Evolutionary conservation across 371 early-diverging fungal species (phyloP), one percentile per base, ranked within the genome.

Genomic region (Mortierella sp.): DNA sequence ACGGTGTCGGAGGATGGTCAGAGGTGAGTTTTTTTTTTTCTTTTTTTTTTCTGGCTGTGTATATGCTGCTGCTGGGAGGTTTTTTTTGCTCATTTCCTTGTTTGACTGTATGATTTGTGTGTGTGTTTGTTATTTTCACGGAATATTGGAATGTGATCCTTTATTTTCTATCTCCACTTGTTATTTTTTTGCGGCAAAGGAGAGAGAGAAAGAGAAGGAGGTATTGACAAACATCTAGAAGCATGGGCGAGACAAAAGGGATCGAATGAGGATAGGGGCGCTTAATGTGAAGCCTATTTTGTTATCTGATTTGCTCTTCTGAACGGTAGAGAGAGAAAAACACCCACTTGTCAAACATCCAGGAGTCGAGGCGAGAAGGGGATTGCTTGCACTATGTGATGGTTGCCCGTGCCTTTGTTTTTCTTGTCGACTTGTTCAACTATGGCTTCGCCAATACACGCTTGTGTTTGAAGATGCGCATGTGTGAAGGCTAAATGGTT

Each of bases 1-100:
- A 94, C 78, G 94, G 94, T 70, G 94, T 94, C 18, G 94, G 94
- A n/a, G 93, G 94, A 29, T 94, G 94, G 94, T 82, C 91, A 72
- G 90, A 92, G 74, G 92, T 88, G 65, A 82, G 80, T 79, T 71
- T 41, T 41, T 41, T 41, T 14, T 10, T 12, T 11, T 11, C 10
- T 76, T 44, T 68, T 55, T 24, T 56, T n/a, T 71, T 10, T 6
- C 14, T 18, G 16, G 10, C 38, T 49, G 6, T 68, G n/a, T 44
- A 49, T 75, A 8, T 27, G 55, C 24, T 8, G 72, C 12, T 8
- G 27, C 4, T 32, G 32, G 32, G 32, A 18, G 5, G 41, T 41
- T 41, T 72, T 32, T 49, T 72, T 72, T 72, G 11, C 21, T 72
- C 54, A 29, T n/a, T 32, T 60, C 55, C 41, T 32, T 63, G 12